phyloP scores from a whole-genome alignment of 768 basidiomycete species.

The Chalciporus chontae region DNA sequence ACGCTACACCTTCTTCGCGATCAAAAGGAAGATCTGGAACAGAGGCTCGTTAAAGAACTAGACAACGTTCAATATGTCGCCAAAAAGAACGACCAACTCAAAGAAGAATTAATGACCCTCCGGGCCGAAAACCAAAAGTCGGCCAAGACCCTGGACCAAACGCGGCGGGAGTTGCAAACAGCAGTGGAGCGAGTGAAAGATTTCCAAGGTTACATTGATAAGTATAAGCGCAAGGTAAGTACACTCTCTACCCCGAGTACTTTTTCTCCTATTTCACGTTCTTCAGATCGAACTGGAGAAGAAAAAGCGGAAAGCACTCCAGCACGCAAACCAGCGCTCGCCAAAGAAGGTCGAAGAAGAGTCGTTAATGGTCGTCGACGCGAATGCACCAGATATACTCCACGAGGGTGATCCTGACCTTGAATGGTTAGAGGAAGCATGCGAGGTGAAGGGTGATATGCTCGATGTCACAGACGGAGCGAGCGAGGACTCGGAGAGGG shows the following conservation, averaged over 20 bases:
- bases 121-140: slow-evolving; percentile 23
- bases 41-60: slow-evolving; percentile 10
- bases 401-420: slow-evolving; percentile 10
- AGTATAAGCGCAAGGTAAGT: slow-evolving; percentile 22
- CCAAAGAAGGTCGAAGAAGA: slow-evolving; percentile 22
- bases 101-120: slow-evolving; percentile 21
- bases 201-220: slow-evolving; percentile 21
- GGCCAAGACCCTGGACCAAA: slow-evolving; percentile 13
- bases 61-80: slow-evolving; percentile 1
- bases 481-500: slow-evolving; percentile 9
- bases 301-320: slow-evolving; percentile 26
- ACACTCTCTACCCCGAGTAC: not conserved
- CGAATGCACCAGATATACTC: slow-evolving; percentile 23
- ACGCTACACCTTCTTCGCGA: slow-evolving; percentile 12
- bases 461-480: slow-evolving; percentile 15
- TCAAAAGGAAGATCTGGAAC: slow-evolving; percentile 13
- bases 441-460: slow-evolving; percentile 25
- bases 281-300: slow-evolving; percentile 21
- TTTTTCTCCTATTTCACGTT: not conserved
- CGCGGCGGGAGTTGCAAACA: slow-evolving; percentile 11
- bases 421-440: slow-evolving; percentile 28
- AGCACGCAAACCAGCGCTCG: slow-evolving; percentile 7
- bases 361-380: slow-evolving; percentile 28
- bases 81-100: slow-evolving; percentile 12
- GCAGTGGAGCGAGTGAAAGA: slow-evolving; percentile 19